Evolutionary conservation across 177 flowering plant genomes (phyloP), one percentile per base, ranked within the genome.

Genomic region (Vitis hybrid): DNA sequence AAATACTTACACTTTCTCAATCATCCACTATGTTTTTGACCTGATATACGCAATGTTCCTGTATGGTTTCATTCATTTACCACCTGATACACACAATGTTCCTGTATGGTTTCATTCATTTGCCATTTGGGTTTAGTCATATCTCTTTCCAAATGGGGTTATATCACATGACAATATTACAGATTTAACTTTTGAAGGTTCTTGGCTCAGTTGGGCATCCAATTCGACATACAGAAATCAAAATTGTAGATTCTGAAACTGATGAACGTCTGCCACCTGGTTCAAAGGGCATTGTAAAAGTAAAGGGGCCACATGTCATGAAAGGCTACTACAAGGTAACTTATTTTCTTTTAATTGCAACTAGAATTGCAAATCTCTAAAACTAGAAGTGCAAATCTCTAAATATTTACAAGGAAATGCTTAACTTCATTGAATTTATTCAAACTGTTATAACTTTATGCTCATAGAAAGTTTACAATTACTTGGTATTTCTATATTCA

Each of bases 131-230:
- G 3, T 22, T 65, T 3, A 20, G 52, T 12, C 26, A 15, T 13
- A 29, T n/a, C 10, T 55, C 29, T 49, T 26, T 52, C 19, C n/a
- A 55, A 4, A 62, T 49, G 9, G 53, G 65, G 31, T 72, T 66
- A 45, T 15, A 70, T 67, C 56, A 70, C 74, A 57, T 82, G 75
- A 80, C 73, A 68, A 61, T 71, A 20, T 78, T 56, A 33, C 65
- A 71, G 69, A 70, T 72, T 71, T 72, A 73, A 78, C 64, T 66
- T 73, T 73, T 88, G 76, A 87, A 94, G 98, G 97, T 92, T 78
- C 86, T 90, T 83, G 97, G 98, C 51, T 89, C 98, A 13, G 77
- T 87, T 74, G 97, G 98, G 58, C 91, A 79, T 78, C 95, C 98
- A 31, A 80, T 92, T 77, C 74, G 45, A 63, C 74, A 82, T 60